A percentile compares a stretch with the other conserved stretches of the same genome.
phyloP scores from a whole-genome alignment of 805 yeast species.

The Lachancea meyersii region DNA sequence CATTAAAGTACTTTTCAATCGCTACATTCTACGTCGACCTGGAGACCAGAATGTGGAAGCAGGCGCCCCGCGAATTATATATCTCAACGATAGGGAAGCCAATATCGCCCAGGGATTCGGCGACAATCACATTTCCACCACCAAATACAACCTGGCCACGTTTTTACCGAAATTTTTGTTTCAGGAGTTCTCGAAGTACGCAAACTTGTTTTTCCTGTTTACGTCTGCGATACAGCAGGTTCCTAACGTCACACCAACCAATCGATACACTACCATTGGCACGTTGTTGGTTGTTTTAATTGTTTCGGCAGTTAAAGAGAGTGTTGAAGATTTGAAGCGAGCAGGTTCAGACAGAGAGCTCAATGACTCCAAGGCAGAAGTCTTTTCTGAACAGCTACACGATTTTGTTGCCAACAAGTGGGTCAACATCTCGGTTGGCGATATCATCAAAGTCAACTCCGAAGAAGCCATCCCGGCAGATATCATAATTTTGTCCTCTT shows the following conservation, averaged over 20 bases:
- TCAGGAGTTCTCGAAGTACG: constrained; percentile 96
- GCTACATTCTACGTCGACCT: constrained; percentile 31
- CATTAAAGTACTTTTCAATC: constrained; percentile 35
- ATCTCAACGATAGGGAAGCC: constrained; percentile 54
- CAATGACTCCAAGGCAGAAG: constrained; percentile 68
- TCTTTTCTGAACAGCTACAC: constrained; percentile 52
- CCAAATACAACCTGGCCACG: constrained; percentile 90
- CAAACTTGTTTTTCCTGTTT: constrained; percentile 86
- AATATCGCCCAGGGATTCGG: constrained; percentile 53
- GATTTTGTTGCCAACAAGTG: constrained; percentile 63
- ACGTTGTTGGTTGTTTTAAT: constrained; percentile 77
- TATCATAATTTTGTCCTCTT: constrained; percentile 72
- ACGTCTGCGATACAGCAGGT: constrained; percentile 95
- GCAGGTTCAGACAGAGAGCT: constrained; percentile 82
- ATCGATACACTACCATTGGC: constrained; percentile 90
- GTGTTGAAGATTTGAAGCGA: constrained; percentile 85
- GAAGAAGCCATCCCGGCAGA: constrained; percentile 96
- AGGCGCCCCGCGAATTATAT: constrained; percentile 58
- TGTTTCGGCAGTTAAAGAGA: constrained; percentile 90
- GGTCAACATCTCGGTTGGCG: constrained; percentile 89
- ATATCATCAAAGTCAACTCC: constrained; percentile 72
- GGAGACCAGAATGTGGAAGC: constrained; percentile 7
- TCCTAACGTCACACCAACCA: constrained; percentile 93
- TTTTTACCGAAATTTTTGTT: constrained; percentile 90
- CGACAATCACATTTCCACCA: constrained; percentile 87